Conservation (phyloP, 1,284 basidiomycete genomes). For the Inonotus hispidus region DNA sequence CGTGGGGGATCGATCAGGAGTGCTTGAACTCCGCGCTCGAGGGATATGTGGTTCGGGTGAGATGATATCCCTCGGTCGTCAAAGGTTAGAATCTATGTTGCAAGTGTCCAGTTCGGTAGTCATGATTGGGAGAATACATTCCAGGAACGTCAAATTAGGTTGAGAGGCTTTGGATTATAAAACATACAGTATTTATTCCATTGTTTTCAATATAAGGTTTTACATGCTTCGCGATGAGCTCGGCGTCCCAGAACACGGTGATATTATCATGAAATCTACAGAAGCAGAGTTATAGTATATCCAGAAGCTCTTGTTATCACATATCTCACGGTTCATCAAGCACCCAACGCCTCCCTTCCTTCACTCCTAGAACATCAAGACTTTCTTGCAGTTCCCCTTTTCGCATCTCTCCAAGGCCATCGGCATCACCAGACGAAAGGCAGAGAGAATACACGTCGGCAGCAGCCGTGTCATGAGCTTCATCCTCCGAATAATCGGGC, state of each 20-base stretch:
- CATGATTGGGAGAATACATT: background rate
- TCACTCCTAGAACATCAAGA: slow-evolving; percentile 69
- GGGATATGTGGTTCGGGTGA: slow-evolving; percentile 87
- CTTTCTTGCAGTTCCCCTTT: slow-evolving; percentile 62
- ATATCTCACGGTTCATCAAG: slow-evolving; percentile 68
- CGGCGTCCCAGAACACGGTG: slow-evolving; percentile 58
- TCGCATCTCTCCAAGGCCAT: slow-evolving; percentile 69
- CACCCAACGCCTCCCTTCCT: slow-evolving; percentile 47
- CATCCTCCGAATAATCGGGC: background rate
- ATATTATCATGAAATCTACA: slow-evolving; percentile 70
- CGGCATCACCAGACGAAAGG: slow-evolving; percentile 69
- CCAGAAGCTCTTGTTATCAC: slow-evolving; percentile 3
- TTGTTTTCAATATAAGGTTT: slow-evolving; percentile 52
- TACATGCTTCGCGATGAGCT: slow-evolving; percentile 56
- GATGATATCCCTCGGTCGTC: slow-evolving; percentile 77
- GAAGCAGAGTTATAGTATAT: background rate
- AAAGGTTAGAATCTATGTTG: slow-evolving; percentile 88
- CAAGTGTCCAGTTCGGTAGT: background rate
- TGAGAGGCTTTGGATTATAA: slow-evolving; percentile 2
- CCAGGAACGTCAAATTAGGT: slow-evolving; percentile 5
- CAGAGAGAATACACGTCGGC: slow-evolving; percentile 49
- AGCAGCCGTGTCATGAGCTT: background rate
- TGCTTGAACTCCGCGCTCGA: slow-evolving; percentile 51
- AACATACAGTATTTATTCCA: slow-evolving; percentile 59
- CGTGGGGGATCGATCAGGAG: slow-evolving; percentile 32